Conservation (phyloP, 805 yeast genomes). For the Candida boidinii region DNA sequence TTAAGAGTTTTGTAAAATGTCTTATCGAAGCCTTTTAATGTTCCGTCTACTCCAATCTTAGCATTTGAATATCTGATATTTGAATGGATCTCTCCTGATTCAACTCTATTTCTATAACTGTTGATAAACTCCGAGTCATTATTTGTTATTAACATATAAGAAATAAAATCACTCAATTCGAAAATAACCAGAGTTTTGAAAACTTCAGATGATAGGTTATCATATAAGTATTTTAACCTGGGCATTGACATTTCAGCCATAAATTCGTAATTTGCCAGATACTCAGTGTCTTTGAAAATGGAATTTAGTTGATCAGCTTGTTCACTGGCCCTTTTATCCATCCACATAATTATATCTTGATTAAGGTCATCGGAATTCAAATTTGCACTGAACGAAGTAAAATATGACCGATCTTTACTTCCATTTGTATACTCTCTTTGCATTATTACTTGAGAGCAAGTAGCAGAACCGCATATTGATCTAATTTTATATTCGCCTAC, state of each 20-base stretch:
- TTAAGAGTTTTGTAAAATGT: constrained; percentile 14
- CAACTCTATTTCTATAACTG: too few relatives aligned
- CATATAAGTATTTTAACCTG: constrained; percentile 33
- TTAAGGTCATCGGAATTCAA: constrained; percentile 11
- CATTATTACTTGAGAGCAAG: constrained; percentile 50
- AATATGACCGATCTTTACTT: constrained; percentile 3
- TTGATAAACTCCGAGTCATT: constrained; percentile 12
- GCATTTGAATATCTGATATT: constrained; percentile 7
- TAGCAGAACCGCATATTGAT: constrained; percentile 41
- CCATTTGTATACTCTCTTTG: constrained; percentile 9
- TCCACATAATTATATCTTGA: constrained; percentile 48
- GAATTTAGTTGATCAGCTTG: constrained; percentile 26
- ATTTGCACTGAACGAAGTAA: constrained; percentile 24
- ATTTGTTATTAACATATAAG: constrained; percentile 17
- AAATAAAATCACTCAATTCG: constrained; percentile 43
- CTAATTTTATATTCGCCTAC: constrained; percentile 3
- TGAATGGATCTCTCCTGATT: not conserved
- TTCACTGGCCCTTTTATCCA: constrained; percentile 39
- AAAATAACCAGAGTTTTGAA: constrained; percentile 27
- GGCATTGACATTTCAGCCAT: constrained; percentile 55
- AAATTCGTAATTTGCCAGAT: constrained; percentile 19
- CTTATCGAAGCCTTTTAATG: constrained; percentile 44
- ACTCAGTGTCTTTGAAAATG: constrained; percentile 12
- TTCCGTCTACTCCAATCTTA: constrained; percentile 43
- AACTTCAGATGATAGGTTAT: constrained; percentile 13